Percentiles rank a stretch among this genome's conserved stretches.
Evolutionary conservation across 2,329 filamentous ascomycete species (phyloP).

Genomic region (Ophiostoma ips): DNA sequence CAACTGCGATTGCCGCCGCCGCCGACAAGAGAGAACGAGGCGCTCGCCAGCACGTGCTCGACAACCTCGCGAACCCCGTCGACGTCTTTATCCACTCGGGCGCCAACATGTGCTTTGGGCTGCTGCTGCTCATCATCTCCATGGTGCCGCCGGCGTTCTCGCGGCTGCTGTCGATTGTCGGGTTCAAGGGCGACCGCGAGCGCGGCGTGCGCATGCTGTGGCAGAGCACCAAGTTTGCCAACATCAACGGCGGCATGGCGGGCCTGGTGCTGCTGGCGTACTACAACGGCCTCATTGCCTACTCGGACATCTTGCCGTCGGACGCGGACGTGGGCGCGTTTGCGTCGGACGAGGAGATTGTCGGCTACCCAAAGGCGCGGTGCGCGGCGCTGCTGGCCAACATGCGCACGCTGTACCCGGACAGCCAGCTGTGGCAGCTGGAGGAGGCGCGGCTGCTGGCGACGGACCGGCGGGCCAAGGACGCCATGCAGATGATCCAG

Average conservation of each 20-base stretch:
- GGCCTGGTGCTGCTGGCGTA: constrained; percentile 70
- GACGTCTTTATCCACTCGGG: constrained; percentile 86
- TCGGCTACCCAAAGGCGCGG: constrained; percentile 58
- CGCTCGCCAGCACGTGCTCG: constrained; percentile 34
- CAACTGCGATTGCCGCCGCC: too few species aligned
- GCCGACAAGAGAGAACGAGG: too few species aligned
- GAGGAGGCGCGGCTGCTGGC: constrained; percentile 73
- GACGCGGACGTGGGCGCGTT: constrained; percentile 35
- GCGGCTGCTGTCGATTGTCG: constrained; percentile 74
- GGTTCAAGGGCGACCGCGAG: constrained; percentile 79
- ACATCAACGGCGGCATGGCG: constrained; percentile 85
- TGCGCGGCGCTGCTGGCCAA: constrained; percentile 53
- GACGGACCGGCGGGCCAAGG: constrained; percentile 49
- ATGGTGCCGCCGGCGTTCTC: constrained; percentile 85
- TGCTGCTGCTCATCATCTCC: constrained; percentile 75
- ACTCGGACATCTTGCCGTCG: constrained; percentile 72
- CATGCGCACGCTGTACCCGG: constrained; percentile 67
- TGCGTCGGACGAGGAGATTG: constrained; percentile 39
- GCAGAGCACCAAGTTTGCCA: constrained; percentile 72
- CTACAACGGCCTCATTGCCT: constrained; percentile 75
- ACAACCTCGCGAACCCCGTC: constrained; percentile 57
- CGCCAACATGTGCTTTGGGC: constrained; percentile 77
- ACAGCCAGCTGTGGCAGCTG: constrained; percentile 72
- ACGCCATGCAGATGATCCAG: constrained; percentile 52
- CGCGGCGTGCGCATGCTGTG: constrained; percentile 76